These are phyloP conservation scores for Leccinum aurantiacum DNA, from an alignment of 768 basidiomycete species.

Conservation along the genomic window DNA sequence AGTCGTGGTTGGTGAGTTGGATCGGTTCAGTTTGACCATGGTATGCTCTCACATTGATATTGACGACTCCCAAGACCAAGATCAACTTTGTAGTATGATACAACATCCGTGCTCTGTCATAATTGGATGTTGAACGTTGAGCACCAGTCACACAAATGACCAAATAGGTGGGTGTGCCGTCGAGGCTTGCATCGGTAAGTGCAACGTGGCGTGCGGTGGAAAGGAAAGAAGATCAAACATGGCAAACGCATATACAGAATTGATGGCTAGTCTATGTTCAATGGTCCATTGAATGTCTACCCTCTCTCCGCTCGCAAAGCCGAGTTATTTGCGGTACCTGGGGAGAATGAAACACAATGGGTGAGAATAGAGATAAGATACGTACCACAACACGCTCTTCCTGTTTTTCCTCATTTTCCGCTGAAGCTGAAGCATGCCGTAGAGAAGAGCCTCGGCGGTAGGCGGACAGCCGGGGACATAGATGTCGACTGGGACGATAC, in stretches of 20 bases:
- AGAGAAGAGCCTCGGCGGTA: slow-evolving; percentile 95
- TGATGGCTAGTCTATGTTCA: slow-evolving; percentile 26
- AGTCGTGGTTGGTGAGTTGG: background rate
- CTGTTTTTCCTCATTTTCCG: slow-evolving; percentile 92
- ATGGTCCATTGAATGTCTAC: slow-evolving; percentile 8
- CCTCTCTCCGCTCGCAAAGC: background rate
- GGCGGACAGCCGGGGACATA: slow-evolving; percentile 96
- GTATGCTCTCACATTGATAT: background rate
- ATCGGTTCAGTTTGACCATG: background rate
- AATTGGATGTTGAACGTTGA: background rate
- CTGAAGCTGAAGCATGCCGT: slow-evolving; percentile 95
- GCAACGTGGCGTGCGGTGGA: slow-evolving; percentile 1
- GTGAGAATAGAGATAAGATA: background rate
- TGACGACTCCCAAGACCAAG: background rate
- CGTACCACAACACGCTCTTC: slow-evolving; percentile 84
- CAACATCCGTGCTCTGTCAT: background rate
- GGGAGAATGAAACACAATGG: background rate
- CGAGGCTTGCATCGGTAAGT: slow-evolving; percentile 1
- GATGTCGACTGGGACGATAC: slow-evolving; percentile 97
- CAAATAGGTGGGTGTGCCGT: background rate
- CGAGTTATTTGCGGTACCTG: slow-evolving; percentile 31
- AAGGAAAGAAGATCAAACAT: slow-evolving; percentile 9
- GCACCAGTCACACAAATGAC: background rate
- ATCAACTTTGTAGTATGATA: background rate
- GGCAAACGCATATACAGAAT: slow-evolving; percentile 19